Evolutionary conservation across 495 filamentous ascomycete genomes (phyloP).

Genomic region (Aspergillus haitiensis): DNA sequence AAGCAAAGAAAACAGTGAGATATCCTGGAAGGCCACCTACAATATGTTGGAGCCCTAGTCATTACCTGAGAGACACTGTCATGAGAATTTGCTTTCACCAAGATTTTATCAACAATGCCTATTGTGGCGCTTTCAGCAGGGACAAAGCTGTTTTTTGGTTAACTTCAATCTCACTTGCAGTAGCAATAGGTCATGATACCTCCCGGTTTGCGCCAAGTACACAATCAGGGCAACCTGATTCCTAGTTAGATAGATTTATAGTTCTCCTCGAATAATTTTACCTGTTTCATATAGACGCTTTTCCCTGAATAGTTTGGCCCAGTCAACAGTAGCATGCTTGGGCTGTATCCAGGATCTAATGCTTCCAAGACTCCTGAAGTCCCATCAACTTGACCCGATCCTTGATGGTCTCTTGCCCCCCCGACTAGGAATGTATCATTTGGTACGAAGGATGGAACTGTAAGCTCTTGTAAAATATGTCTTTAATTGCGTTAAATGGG

Average conservation of each 20-base stretch:
- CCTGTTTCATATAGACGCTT: constrained; percentile 93
- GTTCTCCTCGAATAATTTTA: constrained; percentile 13
- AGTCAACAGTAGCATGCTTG: constrained; percentile 81
- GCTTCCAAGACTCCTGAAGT: constrained; percentile 8
- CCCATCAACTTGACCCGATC: constrained; percentile 5
- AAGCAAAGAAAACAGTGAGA: constrained; percentile 2
- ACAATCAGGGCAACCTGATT: constrained; percentile 76
- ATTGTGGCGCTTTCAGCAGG: constrained; percentile 77
- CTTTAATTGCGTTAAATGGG: constrained; percentile 34
- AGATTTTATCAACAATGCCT: constrained; percentile 88
- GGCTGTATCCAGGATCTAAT: constrained; percentile 28
- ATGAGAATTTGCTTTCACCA: constrained; percentile 82
- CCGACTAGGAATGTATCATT: constrained; percentile 74
- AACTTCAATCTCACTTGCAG: constrained; percentile 8
- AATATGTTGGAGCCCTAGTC: background rate
- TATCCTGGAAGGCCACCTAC: background rate
- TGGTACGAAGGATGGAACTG: constrained; percentile 80
- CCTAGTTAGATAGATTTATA: constrained; percentile 15
- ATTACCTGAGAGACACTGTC: constrained; percentile 75
- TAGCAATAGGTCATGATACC: constrained; percentile 31
- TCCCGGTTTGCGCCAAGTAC: constrained; percentile 90
- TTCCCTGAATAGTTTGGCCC: constrained; percentile 97
- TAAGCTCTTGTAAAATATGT: constrained; percentile 86
- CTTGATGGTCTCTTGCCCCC: constrained; percentile 46
- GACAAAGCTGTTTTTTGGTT: constrained; percentile 60